Evolutionary conservation across 257 asterid genomes (phyloP), one percentile per base, ranked within the genome.

Genomic region (Nicotiana attenuata): DNA sequence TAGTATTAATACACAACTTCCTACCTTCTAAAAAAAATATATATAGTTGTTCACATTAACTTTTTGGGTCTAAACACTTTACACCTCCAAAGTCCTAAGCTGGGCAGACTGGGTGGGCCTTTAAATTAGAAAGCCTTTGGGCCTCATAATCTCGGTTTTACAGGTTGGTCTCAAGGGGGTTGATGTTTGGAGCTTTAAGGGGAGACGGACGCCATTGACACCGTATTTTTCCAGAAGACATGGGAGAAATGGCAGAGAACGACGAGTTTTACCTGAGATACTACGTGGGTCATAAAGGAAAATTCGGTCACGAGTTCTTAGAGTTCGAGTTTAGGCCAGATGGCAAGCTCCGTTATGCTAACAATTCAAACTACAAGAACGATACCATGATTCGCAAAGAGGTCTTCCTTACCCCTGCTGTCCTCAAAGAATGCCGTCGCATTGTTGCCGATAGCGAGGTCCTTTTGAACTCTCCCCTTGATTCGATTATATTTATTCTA

Each of bases 351-450:
- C 93, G 99, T 1, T 95, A 95, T 68, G 99, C 99, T 78, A 95
- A 92, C 89, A 93, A 95, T 87, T 95, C 99, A 47, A 95, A 95
- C 90, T 96, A 96, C 92, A 96, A 96, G 90, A 96, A 96, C 88
- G 98, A 96, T 63, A 94, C 98, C 10, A 94, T 96, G 99, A 94
- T 96, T 80, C 99, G 97, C 81, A 96, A 96, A 83, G 99, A 96
- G 91, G 89, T 96, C 28, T 96, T 92, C 79, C 87, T 96, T 65
- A 92, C 98, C 71, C 97, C 98, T 26, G 87, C 98, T 56, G 97
- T 91, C 65, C 93, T 96, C 85, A 94, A 91, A 83, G 99, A 96
- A 88, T 94, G 98, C 86, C 97, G 98, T 65, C 99, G 99, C 82
- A 92, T 96, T 84, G 97, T 94, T 17, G 47, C 97, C 0, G 94